These are phyloP conservation scores for Fraxinus platypoda DNA, from an alignment of 305 asterid genomes.

Conservation along the genomic window DNA sequence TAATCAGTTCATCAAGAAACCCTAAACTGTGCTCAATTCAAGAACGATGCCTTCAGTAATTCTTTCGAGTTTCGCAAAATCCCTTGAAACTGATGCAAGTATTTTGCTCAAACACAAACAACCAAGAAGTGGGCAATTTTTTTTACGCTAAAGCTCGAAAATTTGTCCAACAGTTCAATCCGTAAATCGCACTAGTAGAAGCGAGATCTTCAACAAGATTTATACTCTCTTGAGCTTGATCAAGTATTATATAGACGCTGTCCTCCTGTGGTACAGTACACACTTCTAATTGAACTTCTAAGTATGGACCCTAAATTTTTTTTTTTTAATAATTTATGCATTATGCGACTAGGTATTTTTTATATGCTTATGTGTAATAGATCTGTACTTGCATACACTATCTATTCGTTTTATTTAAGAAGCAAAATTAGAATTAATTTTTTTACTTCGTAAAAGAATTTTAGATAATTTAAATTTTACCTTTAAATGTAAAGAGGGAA, in stretches of 20 bases:
- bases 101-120: no score
- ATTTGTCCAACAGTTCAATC: slow-evolving; percentile 50
- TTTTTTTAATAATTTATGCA: not conserved
- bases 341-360: not conserved
- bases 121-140: no score
- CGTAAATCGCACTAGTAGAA: slow-evolving; percentile 61
- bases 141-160: not conserved
- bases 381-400: not conserved
- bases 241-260: slow-evolving; percentile 64
- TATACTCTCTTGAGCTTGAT: slow-evolving; percentile 54
- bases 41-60: no score
- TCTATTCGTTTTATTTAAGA: not conserved
- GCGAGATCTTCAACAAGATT: slow-evolving; percentile 73
- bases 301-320: not conserved
- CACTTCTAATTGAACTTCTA: not conserved
- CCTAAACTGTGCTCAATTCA: no score
- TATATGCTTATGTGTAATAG: not conserved
- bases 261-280: slow-evolving; percentile 50
- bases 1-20: no score
- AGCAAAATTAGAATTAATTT: not conserved
- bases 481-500: not conserved
- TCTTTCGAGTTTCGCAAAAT: no score
- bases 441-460: not conserved
- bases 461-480: not conserved
- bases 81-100: no score